Evolutionary conservation across 768 basidiomycete species (phyloP).

Genomic region (Cystoderma amianthinum): DNA sequence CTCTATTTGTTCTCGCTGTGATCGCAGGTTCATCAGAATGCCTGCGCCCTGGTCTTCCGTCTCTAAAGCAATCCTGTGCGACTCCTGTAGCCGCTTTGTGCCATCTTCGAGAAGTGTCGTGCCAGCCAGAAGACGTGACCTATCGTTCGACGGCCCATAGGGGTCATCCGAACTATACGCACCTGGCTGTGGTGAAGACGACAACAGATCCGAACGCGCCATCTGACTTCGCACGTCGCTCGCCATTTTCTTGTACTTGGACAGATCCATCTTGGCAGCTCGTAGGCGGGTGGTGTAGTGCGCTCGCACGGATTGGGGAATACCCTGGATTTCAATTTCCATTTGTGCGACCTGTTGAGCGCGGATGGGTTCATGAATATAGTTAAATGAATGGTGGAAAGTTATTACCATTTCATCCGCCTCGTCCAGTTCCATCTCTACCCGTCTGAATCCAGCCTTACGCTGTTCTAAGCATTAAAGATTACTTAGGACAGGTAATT

Average conservation of each 20-base stretch:
- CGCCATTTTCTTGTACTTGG: constrained; percentile 73
- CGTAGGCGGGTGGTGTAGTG: constrained; percentile 74
- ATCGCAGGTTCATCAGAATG: constrained; percentile 77
- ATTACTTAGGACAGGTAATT: background rate
- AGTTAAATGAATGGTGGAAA: constrained; percentile 2
- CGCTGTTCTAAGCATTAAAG: constrained; percentile 54
- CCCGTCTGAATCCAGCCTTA: constrained; percentile 71
- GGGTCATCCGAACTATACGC: constrained; percentile 67
- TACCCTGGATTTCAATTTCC: constrained; percentile 96
- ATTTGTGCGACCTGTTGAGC: constrained; percentile 84
- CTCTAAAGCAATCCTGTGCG: constrained; percentile 89
- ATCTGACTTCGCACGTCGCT: constrained; percentile 66
- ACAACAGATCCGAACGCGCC: constrained; percentile 75
- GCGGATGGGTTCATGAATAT: constrained; percentile 2
- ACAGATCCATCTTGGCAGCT: constrained; percentile 67
- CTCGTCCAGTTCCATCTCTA: constrained; percentile 95
- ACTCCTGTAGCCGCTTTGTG: constrained; percentile 77
- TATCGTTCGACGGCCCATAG: constrained; percentile 62
- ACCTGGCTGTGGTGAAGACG: constrained; percentile 28
- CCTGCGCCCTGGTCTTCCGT: constrained; percentile 95
- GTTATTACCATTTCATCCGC: constrained; percentile 88
- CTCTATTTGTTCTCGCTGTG: constrained; percentile 92
- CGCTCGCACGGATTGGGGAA: constrained; percentile 77
- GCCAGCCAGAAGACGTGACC: constrained; percentile 74
- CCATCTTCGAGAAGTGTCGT: constrained; percentile 81